Evolutionary conservation across 768 basidiomycete genomes (phyloP), one percentile per base, ranked within the genome.

Genomic region (Lepiota brunneoincarnata): DNA sequence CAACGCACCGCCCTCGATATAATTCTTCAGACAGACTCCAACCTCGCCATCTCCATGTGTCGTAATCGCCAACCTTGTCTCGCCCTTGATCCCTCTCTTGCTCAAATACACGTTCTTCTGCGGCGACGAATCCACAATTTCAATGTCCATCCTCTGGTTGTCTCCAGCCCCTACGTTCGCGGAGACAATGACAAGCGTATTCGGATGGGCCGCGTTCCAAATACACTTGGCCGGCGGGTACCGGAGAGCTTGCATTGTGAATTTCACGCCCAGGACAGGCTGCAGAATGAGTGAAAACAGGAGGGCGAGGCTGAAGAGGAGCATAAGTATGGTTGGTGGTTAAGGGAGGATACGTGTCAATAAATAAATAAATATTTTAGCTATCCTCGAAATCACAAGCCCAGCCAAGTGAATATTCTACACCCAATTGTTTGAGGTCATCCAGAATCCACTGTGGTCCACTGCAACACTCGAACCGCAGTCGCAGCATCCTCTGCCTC

Each of bases 21-120:
- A 74, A 66, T 98, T 98, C 71, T 77, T 87, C 69, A 99, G 84
- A 75, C 96, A 99, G 4, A 98, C 94, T 0, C 97, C 97, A 9
- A 99, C 84, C 66, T 99, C 93, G 4, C 91, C 95, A 42, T 95
- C 91, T 31, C 84, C 81, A 69, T 98, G 97, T 9, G 93, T 87
- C 2, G 96, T 99, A 59, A 99, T 80, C 9, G 96, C 96, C 56
- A 99, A 76, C 63, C 96, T 79, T 15, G 94, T 91, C 77, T 99
- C 96, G 5, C 82, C 92, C 52, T 86, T 89, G 64, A 99, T 89
- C 36, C 83, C 84, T 67, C 76, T 83, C 74, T 98, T 99, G 64
- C 82, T 87, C 60, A 98, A 75, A 68, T 98, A 98, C 9, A 94
- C 84, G 68, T 98, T 98, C 62, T 84, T 82, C 63, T 86, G 80